A percentile compares a stretch with the other conserved stretches of the same genome.
Conservation (phyloP, 2,329 filamentous ascomycete genomes). For the Madurella mycetomatis region DNA sequence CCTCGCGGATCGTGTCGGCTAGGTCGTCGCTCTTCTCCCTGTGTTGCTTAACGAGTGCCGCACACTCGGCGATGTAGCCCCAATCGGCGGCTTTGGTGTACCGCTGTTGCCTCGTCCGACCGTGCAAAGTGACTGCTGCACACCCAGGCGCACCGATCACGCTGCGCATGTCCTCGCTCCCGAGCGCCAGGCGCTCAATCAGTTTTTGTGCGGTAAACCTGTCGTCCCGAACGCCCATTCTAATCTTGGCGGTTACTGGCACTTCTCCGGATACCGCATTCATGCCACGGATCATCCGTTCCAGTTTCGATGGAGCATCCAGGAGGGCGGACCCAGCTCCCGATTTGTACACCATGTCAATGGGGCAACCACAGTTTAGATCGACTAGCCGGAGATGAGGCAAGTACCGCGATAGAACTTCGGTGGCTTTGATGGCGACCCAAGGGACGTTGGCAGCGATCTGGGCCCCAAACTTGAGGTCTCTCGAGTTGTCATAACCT, state of each 20-base stretch:
- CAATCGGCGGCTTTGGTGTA: conserved; percentile 93
- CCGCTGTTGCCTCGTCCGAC: conserved; percentile 86
- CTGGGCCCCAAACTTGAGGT: conserved; percentile 87
- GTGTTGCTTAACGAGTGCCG: conserved; percentile 75
- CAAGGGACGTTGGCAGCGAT: conserved; percentile 91
- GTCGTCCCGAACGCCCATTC: conserved; percentile 80
- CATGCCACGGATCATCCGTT: conserved; percentile 95
- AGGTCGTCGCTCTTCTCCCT: conserved; percentile 63
- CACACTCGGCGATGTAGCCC: conserved; percentile 88
- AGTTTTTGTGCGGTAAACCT: conserved; percentile 75
- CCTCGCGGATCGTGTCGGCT: conserved; percentile 72
- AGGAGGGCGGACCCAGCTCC: conserved; percentile 89
- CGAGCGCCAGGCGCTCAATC: conserved; percentile 77
- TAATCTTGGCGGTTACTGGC: conserved; percentile 91
- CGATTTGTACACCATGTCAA: conserved; percentile 84
- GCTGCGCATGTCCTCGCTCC: conserved; percentile 66
- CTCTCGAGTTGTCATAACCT: conserved; percentile 75
- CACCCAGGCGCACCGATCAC: conserved; percentile 73
- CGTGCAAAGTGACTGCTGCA: conserved; percentile 93
- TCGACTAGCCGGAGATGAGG: conserved; percentile 88
- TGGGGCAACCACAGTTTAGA: conserved; percentile 94
- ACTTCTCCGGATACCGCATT: conserved; percentile 86
- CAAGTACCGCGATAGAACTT: conserved; percentile 70
- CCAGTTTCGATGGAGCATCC: conserved; percentile 81
- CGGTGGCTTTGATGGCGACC: conserved; percentile 82